Base-by-base conservation (phyloP, 192 early-diverging fungal species). In the Podochytrium sp. region DNA sequence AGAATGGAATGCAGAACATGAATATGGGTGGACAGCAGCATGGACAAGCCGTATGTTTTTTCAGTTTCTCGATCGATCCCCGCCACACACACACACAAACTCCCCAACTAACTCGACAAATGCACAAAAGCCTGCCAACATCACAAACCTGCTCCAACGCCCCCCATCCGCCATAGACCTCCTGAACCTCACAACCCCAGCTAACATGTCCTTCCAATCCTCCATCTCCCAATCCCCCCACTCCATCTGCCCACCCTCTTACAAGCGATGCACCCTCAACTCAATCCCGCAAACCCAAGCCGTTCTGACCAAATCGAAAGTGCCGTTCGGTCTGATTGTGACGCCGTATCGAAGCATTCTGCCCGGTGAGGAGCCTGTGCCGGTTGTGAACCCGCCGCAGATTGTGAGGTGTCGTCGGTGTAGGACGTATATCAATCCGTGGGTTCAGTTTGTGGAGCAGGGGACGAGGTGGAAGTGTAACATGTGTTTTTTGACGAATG, bases 391-490 rank as follows among this genome's bases (percentile, higher is more conserved):
- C n/a, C 92, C 96, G 63, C 87, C 88, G 29, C 88, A 91, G 53
- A 96, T 99, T 83, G 93, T 95, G 63, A 89, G 97, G 35, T 99
- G 97, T 81, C 85, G 96, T 35, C 84, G 95, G 29, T 99, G 97
- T 81, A 86, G 97, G 67, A 92, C 94, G 2, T 99, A 99, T 73
- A 95, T 99, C 77, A 98, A 98, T 66, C 97, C 97, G 29, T 99
- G 92, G 80, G 92, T 98, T 5, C 90, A 90, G 49, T 99, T 97
- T 86, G 90, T 94, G 0, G 97, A 99, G 66, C 94, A 96, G 53
- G 97, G 96, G 10, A 92, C 94, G 43, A 87, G 94, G 41, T 99
- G 97, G 97, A 92, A 91, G 79, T 99, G 97, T 79, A 97, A 97
- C 78, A 84, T 98, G 84, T 99, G 97, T 79, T 92, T 89, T 66